These are phyloP conservation scores for Solanum pennellii DNA, from an alignment of 257 asterid species.

Conservation along the genomic window DNA sequence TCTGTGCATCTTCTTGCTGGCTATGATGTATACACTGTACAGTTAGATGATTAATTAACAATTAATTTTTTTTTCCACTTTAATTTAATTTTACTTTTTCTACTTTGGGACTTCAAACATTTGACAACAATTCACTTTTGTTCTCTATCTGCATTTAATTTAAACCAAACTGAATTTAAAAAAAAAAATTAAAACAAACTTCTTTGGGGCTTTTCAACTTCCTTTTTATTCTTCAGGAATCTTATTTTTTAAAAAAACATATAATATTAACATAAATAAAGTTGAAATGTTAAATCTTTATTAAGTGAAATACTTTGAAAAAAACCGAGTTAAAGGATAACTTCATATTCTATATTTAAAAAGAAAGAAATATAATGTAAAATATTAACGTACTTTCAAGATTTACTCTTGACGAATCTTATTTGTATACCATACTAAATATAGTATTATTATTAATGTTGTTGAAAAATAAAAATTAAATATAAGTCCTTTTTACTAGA, in stretches of 20 bases:
- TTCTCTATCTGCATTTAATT: not conserved
- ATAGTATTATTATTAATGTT: too few relatives aligned
- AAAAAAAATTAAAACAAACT: not conserved
- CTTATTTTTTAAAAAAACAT: not conserved
- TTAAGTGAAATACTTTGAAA: not conserved
- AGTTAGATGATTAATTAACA: not conserved
- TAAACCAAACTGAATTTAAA: not conserved
- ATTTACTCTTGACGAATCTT: not conserved
- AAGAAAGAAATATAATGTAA: too few relatives aligned
- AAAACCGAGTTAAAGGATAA: too few relatives aligned
- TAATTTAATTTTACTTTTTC: not conserved
- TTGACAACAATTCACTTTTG: not conserved
- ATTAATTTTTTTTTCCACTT: not conserved
- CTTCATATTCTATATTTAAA: too few relatives aligned
- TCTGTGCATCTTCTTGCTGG: constrained; percentile 7
- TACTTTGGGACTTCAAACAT: not conserved
- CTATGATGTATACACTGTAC: not conserved
- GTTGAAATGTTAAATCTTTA: not conserved
- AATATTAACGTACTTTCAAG: too few relatives aligned
- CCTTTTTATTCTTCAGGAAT: not conserved
- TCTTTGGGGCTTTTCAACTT: not conserved
- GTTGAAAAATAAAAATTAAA: not conserved
- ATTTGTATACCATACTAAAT: not conserved
- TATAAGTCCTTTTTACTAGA: not conserved
- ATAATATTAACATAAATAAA: not conserved